Base-by-base conservation (phyloP, 306 rosid genomes). In the Prinsepia uniflora region DNA sequence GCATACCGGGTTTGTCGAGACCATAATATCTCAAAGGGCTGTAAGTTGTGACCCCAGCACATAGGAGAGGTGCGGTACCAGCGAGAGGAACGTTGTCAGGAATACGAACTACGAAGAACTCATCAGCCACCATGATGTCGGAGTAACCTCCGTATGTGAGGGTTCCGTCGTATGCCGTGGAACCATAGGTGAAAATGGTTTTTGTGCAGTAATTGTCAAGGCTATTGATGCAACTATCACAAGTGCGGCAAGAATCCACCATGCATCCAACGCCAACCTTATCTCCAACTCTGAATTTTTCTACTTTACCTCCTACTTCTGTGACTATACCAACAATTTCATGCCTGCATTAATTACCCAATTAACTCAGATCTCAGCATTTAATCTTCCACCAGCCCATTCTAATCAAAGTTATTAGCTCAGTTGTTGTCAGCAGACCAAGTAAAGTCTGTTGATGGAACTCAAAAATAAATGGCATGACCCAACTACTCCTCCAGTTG, bases 271-370 rank as follows among this genome's bases (percentile, higher is more conserved):
- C 78, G 7, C 66, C 72, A 3, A 52, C 66, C 49, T 36, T 74
- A 65, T 65, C 78, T 44, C 78, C 78, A 24, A 65, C 65, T 55
- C 17, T 65, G 65, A 65, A 45, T 39, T 45, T 65, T 15, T 53
- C 11, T 39, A 74, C 72, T 5, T 34, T 44, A 41, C 72, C 42
- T 6, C 78, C 78, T 30, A 65, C 72, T 10, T 74, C 30, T 36
- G 49, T 74, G 7, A 74, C 65, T 45, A 17, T 47, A 12, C 78
- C 78, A 19, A 56, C 56, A 43, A 74, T 65, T 65, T 74, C 78
- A 44, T 74, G 78, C 48, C 66, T 65, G 14, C 13, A 54, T 50
- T 48, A 42, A 9, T 30, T 30, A 3, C 36, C 36, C 36, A 30
- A 30, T 30, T 30, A 30, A 30, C 36, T 30, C 36, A 3, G 36